Conservation (phyloP, 768 basidiomycete species). For the Lanmaoa pseudosensibilis region DNA sequence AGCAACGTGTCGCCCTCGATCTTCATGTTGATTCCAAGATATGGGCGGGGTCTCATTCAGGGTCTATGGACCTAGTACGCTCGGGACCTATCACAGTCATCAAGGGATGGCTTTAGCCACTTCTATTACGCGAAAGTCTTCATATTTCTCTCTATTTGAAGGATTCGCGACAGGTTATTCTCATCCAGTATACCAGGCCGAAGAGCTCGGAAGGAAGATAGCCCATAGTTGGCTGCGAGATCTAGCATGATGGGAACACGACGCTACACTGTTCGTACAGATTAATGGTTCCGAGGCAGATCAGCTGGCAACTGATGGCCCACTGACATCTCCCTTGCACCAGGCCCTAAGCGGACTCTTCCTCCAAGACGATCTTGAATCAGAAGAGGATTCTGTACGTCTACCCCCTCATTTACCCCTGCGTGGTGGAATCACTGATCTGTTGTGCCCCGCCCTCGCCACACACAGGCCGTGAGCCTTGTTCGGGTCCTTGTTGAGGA, state of each 20-base stretch:
- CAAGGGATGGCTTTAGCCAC: background rate
- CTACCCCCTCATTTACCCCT: no score
- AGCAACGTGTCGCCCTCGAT: background rate
- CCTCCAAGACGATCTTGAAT: conserved; percentile 22
- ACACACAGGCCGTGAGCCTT: conserved; percentile 16
- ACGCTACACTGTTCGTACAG: conserved; percentile 18
- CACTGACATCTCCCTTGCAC: background rate
- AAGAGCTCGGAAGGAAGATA: background rate
- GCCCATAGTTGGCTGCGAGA: background rate
- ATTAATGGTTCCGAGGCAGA: background rate
- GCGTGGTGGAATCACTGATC: background rate
- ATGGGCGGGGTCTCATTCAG: background rate
- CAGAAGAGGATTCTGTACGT: conserved; percentile 13
- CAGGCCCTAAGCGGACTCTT: conserved; percentile 18
- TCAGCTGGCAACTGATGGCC: background rate
- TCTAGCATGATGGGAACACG: conserved; percentile 16
- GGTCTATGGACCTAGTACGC: background rate
- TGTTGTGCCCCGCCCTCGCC: background rate
- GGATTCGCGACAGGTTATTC: background rate
- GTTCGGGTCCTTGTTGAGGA: background rate
- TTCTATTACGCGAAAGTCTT: background rate
- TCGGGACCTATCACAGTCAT: background rate
- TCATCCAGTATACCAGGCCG: background rate
- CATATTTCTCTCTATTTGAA: background rate
- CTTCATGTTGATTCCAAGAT: no score